These are phyloP conservation scores for Cryptosporidium bovis DNA, from an alignment of 169 alveolate genomes.

Conservation along the genomic window DNA sequence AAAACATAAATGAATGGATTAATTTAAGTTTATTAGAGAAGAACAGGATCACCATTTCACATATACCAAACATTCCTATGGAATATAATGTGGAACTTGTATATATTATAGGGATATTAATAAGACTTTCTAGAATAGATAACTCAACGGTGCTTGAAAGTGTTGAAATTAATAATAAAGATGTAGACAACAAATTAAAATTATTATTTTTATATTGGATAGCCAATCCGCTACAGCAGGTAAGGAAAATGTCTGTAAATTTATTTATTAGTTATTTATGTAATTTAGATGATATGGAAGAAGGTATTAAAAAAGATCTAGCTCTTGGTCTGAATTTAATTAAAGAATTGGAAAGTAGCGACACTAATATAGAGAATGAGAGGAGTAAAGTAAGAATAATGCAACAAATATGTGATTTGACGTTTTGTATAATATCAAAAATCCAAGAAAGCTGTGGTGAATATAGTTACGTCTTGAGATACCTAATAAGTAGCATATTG, in stretches of 20 bases:
- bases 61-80: slow-evolving; percentile 4
- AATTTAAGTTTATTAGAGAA: neutral
- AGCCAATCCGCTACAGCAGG: neutral
- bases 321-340: slow-evolving; percentile 1
- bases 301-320: neutral
- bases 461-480: neutral
- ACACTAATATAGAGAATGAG: slow-evolving; percentile 44
- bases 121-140: neutral
- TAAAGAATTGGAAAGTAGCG: slow-evolving; percentile 8
- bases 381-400: slow-evolving; percentile 35
- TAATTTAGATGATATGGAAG: neutral
- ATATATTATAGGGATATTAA: neutral
- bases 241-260: neutral
- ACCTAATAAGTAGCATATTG: neutral
- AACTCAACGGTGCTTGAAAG: neutral
- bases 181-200: neutral
- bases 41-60: neutral
- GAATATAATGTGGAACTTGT: slow-evolving; percentile 27
- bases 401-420: slow-evolving; percentile 42
- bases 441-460: neutral
- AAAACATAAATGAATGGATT: slow-evolving; percentile 16
- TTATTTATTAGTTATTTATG: neutral
- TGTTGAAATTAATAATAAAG: neutral
- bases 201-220: slow-evolving; percentile 20
- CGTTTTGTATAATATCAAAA: neutral